Base-by-base conservation (phyloP, 2,329 filamentous ascomycete species). In the Fusarium decemcellulare region DNA sequence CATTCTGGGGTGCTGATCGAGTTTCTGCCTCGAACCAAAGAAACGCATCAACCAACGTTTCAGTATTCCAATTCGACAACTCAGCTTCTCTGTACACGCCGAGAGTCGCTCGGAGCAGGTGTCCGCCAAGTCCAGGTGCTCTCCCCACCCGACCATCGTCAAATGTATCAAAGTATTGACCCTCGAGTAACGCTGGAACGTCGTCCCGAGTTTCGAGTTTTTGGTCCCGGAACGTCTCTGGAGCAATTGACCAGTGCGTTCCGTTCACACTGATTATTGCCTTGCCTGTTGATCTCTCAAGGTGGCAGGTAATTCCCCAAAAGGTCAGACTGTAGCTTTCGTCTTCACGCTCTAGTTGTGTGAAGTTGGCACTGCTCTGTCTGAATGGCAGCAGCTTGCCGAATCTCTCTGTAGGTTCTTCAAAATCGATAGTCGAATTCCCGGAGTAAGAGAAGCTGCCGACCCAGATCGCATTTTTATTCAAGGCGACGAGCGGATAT, bases 21-120 rank as follows among this genome's bases (percentile, higher is more conserved):
- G 37, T 37, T 37, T 61, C 48, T 6, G 18, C 44, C 55, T 68
- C 66, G 4, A 66, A 69, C 65, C 65, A 69, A 10, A 68, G 34
- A 12, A 68, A 66, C 6, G 52, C 66, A 15, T 66, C 61, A 5
- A 50, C 50, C n/a, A 69, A 61, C 6, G 43, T 68, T 43, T 67
- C 61, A 9, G 67, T 36, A 1, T 37, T 39, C 66, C 61, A 68
- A n/a, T 6, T 6, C 8, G 40, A n/a, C 11, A 8, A 50, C n/a
- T 16, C 30, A 5, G 32, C 56, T 3, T 68, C 66, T 8, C 9
- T 36, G 2, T 39, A 43, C 3, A 15, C 8, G 11, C 27, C 42
- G 1, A 58, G 40, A 3, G 57, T 52, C 3, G 52, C 52, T 7
- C 61, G 56, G 1, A 68, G 32, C 5, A 68, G 52, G 36, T 69